Evolutionary conservation across 164 flowering plant genomes (phyloP), one percentile per base, ranked within the genome.

Genomic region (Stephania cephalantha): DNA sequence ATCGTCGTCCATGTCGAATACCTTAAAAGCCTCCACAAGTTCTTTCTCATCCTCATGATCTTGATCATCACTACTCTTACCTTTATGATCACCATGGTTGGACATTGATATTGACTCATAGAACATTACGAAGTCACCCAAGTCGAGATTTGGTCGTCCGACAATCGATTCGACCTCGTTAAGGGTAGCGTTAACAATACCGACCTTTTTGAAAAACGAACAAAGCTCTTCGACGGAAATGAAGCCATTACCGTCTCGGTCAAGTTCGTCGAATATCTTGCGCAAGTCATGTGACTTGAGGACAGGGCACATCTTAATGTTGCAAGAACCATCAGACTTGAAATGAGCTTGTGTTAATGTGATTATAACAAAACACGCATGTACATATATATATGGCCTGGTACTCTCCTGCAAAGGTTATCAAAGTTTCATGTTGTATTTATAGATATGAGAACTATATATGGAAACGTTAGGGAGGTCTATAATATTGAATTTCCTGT

Each of bases 1-100:
- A 71, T 92, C 95, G 0, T 86, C 83, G 74, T 92, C 83, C 75
- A 80, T 15, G 72, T 92, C 97, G 64, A 89, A 92, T 73, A 92
- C 97, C 77, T 84, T 84, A 46, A 92, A 92, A 0, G 97, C 90
- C 84, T 73, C 80, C 55, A 77, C 2, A 7, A 79, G 78, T 6
- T 76, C 81, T 4, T 58, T 29, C 35, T 79, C 84, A 12, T 63
- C 79, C 6, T 70, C 83, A 0, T 69, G 74, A 7, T 18, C 18
- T 5, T 25, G 25, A 25, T 53, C 77, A 6, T 48, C 35, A 29
- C 13, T 25, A 12, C 15, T 71, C 18, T 71, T 65, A 5, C 30
- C 68, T n/a, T 7, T 55, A 45, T 25, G 25, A 25, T 18, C 74
- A 30, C 64, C 48, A 20, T 18, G 13, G 18, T 44, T 65, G 3